Percentiles rank a stretch among this genome's conserved stretches.
phyloP scores from a whole-genome alignment of 2,329 filamentous ascomycete species.

The Microdochium paspali region DNA sequence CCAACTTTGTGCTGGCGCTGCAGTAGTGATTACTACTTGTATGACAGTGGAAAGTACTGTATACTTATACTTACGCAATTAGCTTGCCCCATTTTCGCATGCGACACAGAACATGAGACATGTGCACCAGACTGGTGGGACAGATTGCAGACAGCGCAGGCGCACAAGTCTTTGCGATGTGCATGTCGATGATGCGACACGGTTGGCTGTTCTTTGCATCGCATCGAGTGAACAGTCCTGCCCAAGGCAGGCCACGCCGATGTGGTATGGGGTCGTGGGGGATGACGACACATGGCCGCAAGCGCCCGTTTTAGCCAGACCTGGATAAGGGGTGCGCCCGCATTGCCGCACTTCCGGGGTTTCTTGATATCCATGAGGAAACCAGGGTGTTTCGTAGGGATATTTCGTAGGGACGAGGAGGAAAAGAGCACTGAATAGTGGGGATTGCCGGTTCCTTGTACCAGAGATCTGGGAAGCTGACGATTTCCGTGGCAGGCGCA shows the following conservation, averaged over 20 bases:
- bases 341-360: neutral
- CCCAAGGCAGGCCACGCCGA: neutral
- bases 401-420: neutral
- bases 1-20: too few species aligned
- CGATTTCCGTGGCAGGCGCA: neutral
- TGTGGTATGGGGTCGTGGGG: neutral
- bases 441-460: neutral
- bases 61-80: too few species aligned
- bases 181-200: too few species aligned
- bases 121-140: too few species aligned
- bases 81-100: too few species aligned
- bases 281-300: neutral
- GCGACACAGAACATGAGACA: too few species aligned
- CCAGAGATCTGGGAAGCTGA: neutral
- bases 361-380: neutral
- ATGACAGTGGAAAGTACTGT: too few species aligned
- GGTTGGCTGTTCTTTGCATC: too few species aligned
- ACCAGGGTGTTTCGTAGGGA: neutral
- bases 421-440: neutral
- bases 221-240: too few species aligned
- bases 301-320: neutral
- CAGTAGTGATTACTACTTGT: too few species aligned
- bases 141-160: too few species aligned
- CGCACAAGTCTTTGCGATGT: too few species aligned
- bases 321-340: neutral